A percentile compares a stretch with the other conserved stretches of the same genome.
Conservation (phyloP, 2,329 filamentous ascomycete species). For the Clonostachys rosea region DNA sequence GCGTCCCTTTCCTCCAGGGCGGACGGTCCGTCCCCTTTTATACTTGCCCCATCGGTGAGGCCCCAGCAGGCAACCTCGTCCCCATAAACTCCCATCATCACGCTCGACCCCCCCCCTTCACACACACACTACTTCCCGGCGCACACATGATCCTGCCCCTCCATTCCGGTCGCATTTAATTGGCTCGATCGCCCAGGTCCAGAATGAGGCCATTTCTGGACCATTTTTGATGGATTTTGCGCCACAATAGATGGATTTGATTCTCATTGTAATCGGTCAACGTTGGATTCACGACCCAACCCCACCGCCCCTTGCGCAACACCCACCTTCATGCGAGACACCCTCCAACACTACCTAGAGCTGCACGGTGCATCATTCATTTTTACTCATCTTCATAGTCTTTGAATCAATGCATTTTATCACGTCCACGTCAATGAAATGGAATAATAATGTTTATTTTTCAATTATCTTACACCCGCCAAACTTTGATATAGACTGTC, state of each 20-base stretch:
- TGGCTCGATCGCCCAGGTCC: not conserved
- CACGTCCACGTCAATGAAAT: too few species aligned
- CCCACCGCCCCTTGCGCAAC: not conserved
- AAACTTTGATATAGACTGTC: too few species aligned
- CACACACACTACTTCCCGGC: not conserved
- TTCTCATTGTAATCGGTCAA: too few species aligned
- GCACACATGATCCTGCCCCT: conserved; percentile 1
- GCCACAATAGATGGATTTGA: not conserved
- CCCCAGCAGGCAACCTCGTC: too few species aligned
- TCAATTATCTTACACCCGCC: conserved; percentile 11
- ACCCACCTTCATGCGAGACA: not conserved
- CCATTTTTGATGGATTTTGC: conserved; percentile 1
- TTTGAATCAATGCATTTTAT: too few species aligned
- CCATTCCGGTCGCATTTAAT: not conserved
- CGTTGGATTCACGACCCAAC: not conserved
- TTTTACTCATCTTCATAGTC: not conserved
- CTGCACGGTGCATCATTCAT: not conserved
- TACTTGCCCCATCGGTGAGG: not conserved
- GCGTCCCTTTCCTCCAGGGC: not conserved
- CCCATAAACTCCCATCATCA: too few species aligned
- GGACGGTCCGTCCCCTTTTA: conserved; percentile 4
- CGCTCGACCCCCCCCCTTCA: too few species aligned
- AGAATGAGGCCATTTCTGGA: not conserved
- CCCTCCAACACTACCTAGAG: not conserved
- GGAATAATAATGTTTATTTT: not conserved